phyloP scores from a whole-genome alignment of 148 eudicot genomes.

The Amaranthus hypochondriacus region DNA sequence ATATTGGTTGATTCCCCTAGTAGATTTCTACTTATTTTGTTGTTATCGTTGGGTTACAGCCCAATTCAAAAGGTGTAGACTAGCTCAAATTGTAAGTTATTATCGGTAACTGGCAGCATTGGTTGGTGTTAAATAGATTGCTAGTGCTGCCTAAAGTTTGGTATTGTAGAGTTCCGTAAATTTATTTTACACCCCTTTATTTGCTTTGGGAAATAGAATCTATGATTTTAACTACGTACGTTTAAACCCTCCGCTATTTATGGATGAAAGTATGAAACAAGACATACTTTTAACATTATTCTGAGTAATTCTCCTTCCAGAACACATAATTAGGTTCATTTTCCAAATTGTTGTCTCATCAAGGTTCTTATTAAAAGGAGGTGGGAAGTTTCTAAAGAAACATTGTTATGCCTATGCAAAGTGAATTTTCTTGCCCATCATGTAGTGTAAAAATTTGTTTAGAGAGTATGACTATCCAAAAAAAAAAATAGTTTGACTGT shows the following conservation, averaged over 20 bases:
- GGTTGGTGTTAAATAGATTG: neutral
- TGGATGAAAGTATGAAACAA: neutral
- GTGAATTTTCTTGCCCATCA: neutral
- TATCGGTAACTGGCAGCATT: neutral
- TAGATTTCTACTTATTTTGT: neutral
- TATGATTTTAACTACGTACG: neutral
- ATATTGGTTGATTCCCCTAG: no score
- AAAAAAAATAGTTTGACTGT: neutral
- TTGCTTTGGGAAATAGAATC: constrained; percentile 10
- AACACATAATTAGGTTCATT: neutral
- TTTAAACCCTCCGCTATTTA: neutral
- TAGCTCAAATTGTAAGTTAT: neutral
- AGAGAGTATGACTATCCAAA: neutral
- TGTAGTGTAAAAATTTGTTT: neutral
- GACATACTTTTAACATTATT: neutral
- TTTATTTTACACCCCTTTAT: neutral
- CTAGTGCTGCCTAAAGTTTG: neutral
- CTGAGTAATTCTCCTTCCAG: neutral
- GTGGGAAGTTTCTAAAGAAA: neutral
- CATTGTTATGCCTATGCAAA: neutral
- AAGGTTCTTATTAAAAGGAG: neutral
- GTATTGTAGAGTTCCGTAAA: neutral
- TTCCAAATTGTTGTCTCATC: neutral
- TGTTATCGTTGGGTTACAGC: neutral
- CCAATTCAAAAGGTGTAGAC: neutral